Conservation (phyloP, 148 eudicot species). For the Rhododendron kiyosumense region DNA sequence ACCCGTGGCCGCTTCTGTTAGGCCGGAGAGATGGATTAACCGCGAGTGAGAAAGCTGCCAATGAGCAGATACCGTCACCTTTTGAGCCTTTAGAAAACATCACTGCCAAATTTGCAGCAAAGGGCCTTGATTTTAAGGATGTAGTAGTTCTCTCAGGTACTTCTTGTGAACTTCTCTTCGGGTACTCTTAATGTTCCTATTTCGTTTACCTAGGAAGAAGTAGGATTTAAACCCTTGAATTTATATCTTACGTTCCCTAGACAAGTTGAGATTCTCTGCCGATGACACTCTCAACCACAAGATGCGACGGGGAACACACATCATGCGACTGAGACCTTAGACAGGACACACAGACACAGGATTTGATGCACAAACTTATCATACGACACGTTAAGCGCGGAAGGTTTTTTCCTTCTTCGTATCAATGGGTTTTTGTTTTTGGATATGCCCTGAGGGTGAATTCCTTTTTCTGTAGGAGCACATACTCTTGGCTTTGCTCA, state of each 20-base stretch:
- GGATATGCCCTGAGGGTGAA: background rate
- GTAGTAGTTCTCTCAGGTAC: conserved; percentile 53
- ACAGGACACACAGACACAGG: background rate
- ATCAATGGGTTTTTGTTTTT: background rate
- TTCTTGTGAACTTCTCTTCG: background rate
- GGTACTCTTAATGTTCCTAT: background rate
- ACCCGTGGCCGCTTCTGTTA: conserved; percentile 26
- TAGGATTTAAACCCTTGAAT: background rate
- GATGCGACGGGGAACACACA: background rate
- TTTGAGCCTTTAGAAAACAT: conserved; percentile 41
- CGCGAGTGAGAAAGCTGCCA: conserved; percentile 35
- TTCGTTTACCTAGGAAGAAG: background rate
- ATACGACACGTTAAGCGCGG: background rate
- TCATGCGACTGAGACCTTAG: background rate
- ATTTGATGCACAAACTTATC: background rate
- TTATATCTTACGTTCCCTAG: background rate
- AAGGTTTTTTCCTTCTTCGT: background rate
- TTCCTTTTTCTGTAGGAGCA: conserved; percentile 25
- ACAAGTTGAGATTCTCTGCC: background rate
- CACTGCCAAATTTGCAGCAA: conserved; percentile 38
- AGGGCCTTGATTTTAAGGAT: conserved; percentile 49
- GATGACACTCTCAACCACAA: background rate
- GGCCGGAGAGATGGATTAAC: conserved; percentile 49
- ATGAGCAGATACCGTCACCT: conserved; percentile 35
- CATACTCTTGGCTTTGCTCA: conserved; percentile 52